phyloP scores from a whole-genome alignment of 1,284 basidiomycete genomes.

The Ustilago vetiveriae region DNA sequence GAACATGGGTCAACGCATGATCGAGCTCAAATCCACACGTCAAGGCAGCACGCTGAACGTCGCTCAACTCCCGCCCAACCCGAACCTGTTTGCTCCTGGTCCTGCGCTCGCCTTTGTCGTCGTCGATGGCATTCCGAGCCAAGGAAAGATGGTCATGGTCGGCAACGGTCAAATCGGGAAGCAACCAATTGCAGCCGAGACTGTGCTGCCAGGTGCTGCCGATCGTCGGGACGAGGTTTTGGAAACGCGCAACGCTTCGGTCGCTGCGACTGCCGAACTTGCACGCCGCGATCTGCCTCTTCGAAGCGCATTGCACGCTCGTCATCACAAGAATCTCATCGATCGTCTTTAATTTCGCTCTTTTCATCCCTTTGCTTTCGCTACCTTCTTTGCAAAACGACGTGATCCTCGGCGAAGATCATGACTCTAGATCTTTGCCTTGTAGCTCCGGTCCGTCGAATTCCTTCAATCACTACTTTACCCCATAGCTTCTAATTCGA shows the following conservation, averaged over 20 bases:
- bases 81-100: slow-evolving; percentile 62
- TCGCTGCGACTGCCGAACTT: neutral
- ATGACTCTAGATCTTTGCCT: neutral
- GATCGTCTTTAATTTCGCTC: slow-evolving; percentile 20
- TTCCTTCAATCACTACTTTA: too few relatives aligned
- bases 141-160: slow-evolving; percentile 62
- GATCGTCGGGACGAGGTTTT: slow-evolving; percentile 8
- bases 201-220: slow-evolving; percentile 13
- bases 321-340: slow-evolving; percentile 24
- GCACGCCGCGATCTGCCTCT: slow-evolving; percentile 19
- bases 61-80: slow-evolving; percentile 58
- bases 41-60: slow-evolving; percentile 43
- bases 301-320: slow-evolving; percentile 30
- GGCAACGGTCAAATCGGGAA: slow-evolving; percentile 57
- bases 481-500: too few relatives aligned
- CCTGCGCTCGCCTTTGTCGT: slow-evolving; percentile 63
- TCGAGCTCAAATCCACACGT: slow-evolving; percentile 44
- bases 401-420: slow-evolving; percentile 22
- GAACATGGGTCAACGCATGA: slow-evolving; percentile 81
- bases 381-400: neutral
- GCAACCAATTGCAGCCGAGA: slow-evolving; percentile 35
- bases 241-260: neutral
- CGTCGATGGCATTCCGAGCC: slow-evolving; percentile 59
- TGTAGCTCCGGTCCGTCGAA: slow-evolving; percentile 23
- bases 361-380: neutral